Evolutionary conservation across 768 basidiomycete genomes (phyloP).

Genomic region (Termitomyces sp.): DNA sequence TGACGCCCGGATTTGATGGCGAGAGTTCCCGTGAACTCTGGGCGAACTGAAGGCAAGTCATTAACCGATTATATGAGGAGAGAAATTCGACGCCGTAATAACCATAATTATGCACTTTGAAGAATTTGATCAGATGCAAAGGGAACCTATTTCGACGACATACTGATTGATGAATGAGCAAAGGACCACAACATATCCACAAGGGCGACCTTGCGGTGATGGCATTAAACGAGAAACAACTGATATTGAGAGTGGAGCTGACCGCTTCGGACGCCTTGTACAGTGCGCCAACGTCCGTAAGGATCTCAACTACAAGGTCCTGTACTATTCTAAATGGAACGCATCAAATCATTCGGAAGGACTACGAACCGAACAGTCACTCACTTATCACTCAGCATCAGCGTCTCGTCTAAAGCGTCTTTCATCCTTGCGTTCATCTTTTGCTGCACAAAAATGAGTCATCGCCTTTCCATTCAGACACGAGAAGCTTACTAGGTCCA

Average conservation of each 20-base stretch:
- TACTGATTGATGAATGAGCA: slow-evolving; percentile 77
- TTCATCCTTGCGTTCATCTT: slow-evolving; percentile 87
- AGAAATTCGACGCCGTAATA: neutral
- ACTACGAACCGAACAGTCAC: slow-evolving; percentile 3
- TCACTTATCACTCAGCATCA: slow-evolving; percentile 80
- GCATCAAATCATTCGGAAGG: neutral
- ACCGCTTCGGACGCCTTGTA: slow-evolving; percentile 93
- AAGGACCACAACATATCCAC: slow-evolving; percentile 91
- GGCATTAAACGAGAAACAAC: neutral
- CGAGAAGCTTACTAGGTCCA: slow-evolving; percentile 61
- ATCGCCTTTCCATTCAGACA: neutral
- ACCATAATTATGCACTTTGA: slow-evolving; percentile 46
- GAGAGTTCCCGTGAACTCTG: slow-evolving; percentile 85
- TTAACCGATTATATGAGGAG: neutral
- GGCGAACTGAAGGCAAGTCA: slow-evolving; percentile 54
- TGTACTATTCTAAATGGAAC: slow-evolving; percentile 61
- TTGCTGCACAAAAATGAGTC: slow-evolving; percentile 43
- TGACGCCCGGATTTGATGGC: slow-evolving; percentile 89
- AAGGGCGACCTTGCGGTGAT: slow-evolving; percentile 58
- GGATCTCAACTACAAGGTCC: slow-evolving; percentile 65
- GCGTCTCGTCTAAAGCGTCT: slow-evolving; percentile 85
- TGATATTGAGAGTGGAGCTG: slow-evolving; percentile 10
- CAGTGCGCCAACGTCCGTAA: slow-evolving; percentile 69
- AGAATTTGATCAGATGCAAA: neutral
- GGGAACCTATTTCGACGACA: slow-evolving; percentile 19